A percentile compares a stretch with the other conserved stretches of the same genome.
phyloP scores from a whole-genome alignment of 208 protist genomes.

The Crithidia fasciculata region DNA sequence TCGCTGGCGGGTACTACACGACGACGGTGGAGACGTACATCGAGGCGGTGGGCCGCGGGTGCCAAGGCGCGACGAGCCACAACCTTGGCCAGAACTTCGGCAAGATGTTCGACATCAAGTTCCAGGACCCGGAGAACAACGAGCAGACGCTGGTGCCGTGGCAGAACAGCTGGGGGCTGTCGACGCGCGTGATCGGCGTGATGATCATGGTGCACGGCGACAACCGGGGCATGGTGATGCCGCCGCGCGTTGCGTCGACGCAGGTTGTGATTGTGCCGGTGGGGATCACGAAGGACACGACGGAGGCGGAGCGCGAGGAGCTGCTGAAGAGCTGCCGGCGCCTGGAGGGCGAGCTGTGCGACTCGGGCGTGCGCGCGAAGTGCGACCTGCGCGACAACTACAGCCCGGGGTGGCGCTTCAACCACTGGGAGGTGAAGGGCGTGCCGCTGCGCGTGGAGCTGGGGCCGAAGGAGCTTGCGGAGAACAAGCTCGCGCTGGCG shows the following conservation, averaged over 20 bases:
- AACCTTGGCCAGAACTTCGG: conserved; percentile 98
- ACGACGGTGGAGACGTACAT: conserved; percentile 99
- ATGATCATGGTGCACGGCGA: conserved; percentile 99
- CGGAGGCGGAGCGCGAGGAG: conserved; percentile 46
- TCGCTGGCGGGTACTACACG: conserved; percentile 98
- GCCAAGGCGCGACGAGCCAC: conserved; percentile 97
- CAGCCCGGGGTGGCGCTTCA: conserved; percentile 98
- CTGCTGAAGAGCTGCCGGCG: conserved; percentile 62
- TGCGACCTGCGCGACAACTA: conserved; percentile 95
- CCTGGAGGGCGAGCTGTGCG: conserved; percentile 70
- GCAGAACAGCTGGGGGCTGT: conserved; percentile 99
- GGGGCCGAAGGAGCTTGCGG: conserved; percentile 96
- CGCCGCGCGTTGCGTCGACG: conserved; percentile 95
- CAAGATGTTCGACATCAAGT: conserved; percentile 98
- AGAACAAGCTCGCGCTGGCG: conserved; percentile 55
- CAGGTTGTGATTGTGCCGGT: conserved; percentile 96
- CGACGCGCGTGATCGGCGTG: conserved; percentile 97
- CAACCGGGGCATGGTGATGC: conserved; percentile 98
- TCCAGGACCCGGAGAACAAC: conserved; percentile 91
- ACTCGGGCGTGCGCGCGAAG: conserved; percentile 84
- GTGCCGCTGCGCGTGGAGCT: conserved; percentile 98
- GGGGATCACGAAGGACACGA: conserved; percentile 89
- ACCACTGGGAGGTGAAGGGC: conserved; percentile 98
- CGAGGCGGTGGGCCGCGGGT: conserved; percentile 94
- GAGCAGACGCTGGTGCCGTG: conserved; percentile 91